Conservation (phyloP, 352 stramenopile genomes). For the Pythium dissotocum region DNA sequence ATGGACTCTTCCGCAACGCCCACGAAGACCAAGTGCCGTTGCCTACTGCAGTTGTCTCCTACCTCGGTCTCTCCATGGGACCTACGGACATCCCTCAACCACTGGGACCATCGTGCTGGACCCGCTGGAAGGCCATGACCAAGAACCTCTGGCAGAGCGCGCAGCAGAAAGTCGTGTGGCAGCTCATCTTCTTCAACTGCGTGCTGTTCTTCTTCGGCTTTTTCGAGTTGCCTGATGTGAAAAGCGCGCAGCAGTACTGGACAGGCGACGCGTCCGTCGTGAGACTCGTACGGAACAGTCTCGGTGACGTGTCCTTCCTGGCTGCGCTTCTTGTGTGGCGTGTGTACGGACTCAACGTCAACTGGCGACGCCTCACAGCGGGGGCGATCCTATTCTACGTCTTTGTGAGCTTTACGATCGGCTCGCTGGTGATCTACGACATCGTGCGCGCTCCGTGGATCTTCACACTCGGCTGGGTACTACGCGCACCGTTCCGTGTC, state of each 20-base stretch:
- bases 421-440: conserved; percentile 31
- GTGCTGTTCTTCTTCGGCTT: conserved; percentile 43
- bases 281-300: conserved; percentile 22
- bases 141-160: conserved; percentile 28
- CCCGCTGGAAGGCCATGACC: conserved; percentile 22
- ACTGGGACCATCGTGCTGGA: not conserved
- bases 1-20: conserved; percentile 32
- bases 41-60: not conserved
- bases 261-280: conserved; percentile 13
- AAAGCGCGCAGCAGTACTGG: conserved; percentile 31
- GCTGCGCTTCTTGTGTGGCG: conserved; percentile 30
- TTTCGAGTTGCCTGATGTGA: conserved; percentile 31
- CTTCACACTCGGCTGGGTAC: conserved; percentile 14
- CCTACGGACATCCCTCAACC: not conserved
- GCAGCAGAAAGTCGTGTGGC: conserved; percentile 48
- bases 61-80: not conserved
- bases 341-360: conserved; percentile 20
- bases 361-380: conserved; percentile 29
- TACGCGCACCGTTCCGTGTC: conserved; percentile 28
- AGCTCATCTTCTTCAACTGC: conserved; percentile 47
- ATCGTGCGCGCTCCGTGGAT: conserved; percentile 33
- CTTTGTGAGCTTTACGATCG: conserved; percentile 19
- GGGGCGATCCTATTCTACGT: conserved; percentile 17
- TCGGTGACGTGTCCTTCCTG: conserved; percentile 32
- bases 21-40: conserved; percentile 20